phyloP scores from a whole-genome alignment of 2,329 filamentous ascomycete species.

The Fusarium camptoceras region DNA sequence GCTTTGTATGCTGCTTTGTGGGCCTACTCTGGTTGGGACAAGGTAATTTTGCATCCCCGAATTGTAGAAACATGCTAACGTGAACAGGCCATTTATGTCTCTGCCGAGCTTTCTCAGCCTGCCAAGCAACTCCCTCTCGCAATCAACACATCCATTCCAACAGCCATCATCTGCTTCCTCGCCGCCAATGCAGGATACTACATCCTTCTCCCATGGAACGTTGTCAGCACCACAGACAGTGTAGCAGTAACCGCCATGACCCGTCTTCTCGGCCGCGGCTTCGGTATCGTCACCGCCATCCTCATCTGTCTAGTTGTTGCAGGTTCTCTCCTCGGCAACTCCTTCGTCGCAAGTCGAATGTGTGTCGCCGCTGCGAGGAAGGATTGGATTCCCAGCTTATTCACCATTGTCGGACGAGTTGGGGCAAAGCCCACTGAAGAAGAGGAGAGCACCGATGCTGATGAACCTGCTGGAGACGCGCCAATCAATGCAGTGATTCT shows the following conservation, averaged over 20 bases:
- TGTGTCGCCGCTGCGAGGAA: conserved; percentile 68
- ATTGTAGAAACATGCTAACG: no score
- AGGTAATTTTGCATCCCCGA: no score
- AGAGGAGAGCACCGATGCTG: background rate
- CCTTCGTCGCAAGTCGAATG: conserved; percentile 71
- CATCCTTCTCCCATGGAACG: conserved; percentile 69
- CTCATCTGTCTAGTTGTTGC: conserved; percentile 71
- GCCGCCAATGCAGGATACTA: conserved; percentile 72
- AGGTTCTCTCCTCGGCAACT: conserved; percentile 71
- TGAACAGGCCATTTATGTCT: conserved; percentile 64
- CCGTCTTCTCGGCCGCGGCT: conserved; percentile 63
- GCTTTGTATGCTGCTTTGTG: conserved; percentile 72
- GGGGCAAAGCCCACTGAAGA: conserved; percentile 45
- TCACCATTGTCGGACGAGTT: conserved; percentile 59
- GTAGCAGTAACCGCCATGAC: conserved; percentile 72
- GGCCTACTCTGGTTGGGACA: conserved; percentile 76
- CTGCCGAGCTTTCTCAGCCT: conserved; percentile 63
- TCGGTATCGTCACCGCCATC: conserved; percentile 65
- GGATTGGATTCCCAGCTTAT: conserved; percentile 61
- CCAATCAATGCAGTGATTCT: conserved; percentile 67
- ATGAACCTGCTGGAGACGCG: conserved; percentile 57
- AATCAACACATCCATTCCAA: conserved; percentile 70
- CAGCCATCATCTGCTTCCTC: conserved; percentile 70
- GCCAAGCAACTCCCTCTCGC: conserved; percentile 68
- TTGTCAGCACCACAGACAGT: conserved; percentile 69